These are phyloP conservation scores for Triangularia setosa DNA, from an alignment of 2,329 filamentous ascomycete genomes.

Conservation along the genomic window DNA sequence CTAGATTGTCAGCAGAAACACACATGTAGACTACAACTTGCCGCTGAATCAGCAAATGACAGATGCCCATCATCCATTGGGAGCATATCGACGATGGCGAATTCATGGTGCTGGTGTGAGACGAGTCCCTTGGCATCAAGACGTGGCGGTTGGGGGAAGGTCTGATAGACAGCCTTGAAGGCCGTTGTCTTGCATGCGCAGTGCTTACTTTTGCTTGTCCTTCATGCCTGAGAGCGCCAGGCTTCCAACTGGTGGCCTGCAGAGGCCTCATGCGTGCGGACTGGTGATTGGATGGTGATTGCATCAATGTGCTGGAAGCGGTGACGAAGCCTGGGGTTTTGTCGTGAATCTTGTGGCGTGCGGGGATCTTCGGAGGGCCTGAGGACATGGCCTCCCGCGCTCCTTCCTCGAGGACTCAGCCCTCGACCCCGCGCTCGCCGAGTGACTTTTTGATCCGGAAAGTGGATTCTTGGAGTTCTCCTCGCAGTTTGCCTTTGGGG, in stretches of 20 bases:
- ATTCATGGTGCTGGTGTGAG: neutral
- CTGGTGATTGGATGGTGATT: neutral
- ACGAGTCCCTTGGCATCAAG: neutral
- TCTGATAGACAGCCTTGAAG: neutral
- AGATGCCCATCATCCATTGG: neutral
- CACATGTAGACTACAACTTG: neutral
- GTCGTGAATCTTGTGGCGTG: neutral
- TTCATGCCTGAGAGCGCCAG: neutral
- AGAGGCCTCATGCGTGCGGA: neutral
- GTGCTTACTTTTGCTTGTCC: neutral
- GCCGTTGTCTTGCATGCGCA: neutral
- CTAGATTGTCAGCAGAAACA: neutral
- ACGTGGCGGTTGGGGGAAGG: neutral
- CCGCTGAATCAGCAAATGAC: neutral
- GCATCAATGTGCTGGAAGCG: neutral
- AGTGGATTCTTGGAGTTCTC: neutral
- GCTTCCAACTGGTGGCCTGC: neutral
- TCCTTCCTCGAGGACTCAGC: constrained; percentile 1
- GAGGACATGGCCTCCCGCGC: neutral
- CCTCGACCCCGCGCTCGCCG: neutral
- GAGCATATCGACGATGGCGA: neutral
- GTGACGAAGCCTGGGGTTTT: neutral
- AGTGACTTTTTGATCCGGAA: neutral
- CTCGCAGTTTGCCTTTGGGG: constrained; percentile 4
- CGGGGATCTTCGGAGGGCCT: neutral